Base-by-base conservation (phyloP, 2,329 filamentous ascomycete species). In the Epichloe bromicola region DNA sequence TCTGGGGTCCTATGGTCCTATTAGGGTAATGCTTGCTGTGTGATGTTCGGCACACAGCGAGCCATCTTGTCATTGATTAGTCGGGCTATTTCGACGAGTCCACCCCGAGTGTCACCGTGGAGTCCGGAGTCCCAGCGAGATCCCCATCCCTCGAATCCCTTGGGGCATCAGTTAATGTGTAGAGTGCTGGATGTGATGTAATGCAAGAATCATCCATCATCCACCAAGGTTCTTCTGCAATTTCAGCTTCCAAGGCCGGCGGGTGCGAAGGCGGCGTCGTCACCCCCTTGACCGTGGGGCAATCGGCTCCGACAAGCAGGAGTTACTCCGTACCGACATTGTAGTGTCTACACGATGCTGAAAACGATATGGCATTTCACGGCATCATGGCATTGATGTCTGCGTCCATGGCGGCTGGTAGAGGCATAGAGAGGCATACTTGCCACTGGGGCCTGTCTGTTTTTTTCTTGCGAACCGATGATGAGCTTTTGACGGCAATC, bases 261-360 rank as follows among this genome's bases (percentile, higher is more conserved):
- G 48, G 53, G 26, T 39, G 48, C 48, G 50, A 50, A 37, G 30
- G 33, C 48, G 48, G 41, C 51, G 41, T 17, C 12, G 26, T 12
- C 17, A 34, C 45, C 51, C 45, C 51, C 26, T 30, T 50, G 40
- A 48, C 40, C 48, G 48, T 44, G 51, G 48, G 48, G 51, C 30
- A 48, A 44, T 48, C 48, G 51, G 51, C 39, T 47, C 51, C 51
- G 39, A 38, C 34, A 20, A 41, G n/a, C 17, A 10, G 19, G n/a
- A 41, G 19, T 23, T 23, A 41, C 17, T 41, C 10, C 5, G 38
- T 39, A 39, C 17, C 38, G 26, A 26, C 23, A 26, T 26, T 26
- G 23, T 23, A 7, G 26, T 30, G 26, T 30, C 26, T 10, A 30
- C 26, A 30, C 17, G 5, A 40, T 40, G 6, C 17, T 40, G n/a